A percentile compares a stretch with the other conserved stretches of the same genome.
These are phyloP conservation scores for Pichia occidentalis DNA, from an alignment of 805 yeast species.

Conservation along the genomic window DNA sequence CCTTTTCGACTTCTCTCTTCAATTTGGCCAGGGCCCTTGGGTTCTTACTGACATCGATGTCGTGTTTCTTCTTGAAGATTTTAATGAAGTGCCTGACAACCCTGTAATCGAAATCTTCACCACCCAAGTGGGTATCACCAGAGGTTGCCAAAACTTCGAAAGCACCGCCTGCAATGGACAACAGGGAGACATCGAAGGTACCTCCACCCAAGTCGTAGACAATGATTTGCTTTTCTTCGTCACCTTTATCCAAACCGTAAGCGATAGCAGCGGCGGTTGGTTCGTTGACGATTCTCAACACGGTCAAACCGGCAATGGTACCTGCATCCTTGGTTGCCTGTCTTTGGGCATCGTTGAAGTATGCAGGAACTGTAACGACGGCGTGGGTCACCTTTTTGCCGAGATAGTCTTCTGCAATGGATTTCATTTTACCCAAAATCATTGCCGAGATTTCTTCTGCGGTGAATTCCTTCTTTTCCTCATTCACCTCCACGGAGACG, in stretches of 20 bases:
- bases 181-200: conserved; percentile 86
- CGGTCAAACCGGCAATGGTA: conserved; percentile 83
- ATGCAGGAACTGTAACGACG: conserved; percentile 89
- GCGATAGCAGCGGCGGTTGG: conserved; percentile 99
- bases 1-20: conserved; percentile 97
- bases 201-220: conserved; percentile 98
- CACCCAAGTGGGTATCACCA: conserved; percentile 97
- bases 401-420: conserved; percentile 84
- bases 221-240: conserved; percentile 81
- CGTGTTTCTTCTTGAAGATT: conserved; percentile 87
- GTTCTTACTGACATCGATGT: conserved; percentile 74
- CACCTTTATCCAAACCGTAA: conserved; percentile 81
- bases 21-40: conserved; percentile 85
- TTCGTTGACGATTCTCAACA: conserved; percentile 84
- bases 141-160: conserved; percentile 91
- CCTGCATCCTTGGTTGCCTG: conserved; percentile 95
- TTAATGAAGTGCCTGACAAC: conserved; percentile 82
- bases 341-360: conserved; percentile 90
- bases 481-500: conserved; percentile 81
- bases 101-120: conserved; percentile 91
- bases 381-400: conserved; percentile 84
- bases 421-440: conserved; percentile 87
- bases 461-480: conserved; percentile 78
- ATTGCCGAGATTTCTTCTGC: conserved; percentile 95
- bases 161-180: conserved; percentile 85